Percentiles rank a stretch among this genome's conserved stretches.
These are phyloP conservation scores for Tylopilus cervinicoccineus DNA, from an alignment of 768 basidiomycete species.

Conservation along the genomic window DNA sequence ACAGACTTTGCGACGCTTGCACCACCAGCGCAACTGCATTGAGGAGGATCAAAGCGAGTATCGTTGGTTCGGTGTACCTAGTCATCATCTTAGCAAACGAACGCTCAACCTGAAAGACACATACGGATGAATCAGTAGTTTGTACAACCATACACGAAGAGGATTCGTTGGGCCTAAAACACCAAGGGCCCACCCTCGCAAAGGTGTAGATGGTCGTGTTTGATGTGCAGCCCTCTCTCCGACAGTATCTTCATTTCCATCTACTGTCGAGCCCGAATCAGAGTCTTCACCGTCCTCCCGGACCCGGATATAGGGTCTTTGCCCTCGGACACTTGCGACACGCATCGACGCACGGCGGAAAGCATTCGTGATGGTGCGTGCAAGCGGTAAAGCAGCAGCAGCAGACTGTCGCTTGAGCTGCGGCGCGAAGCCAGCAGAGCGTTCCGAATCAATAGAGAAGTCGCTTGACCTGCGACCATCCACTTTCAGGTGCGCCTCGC, in stretches of 20 bases:
- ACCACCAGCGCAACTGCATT: slow-evolving; percentile 80
- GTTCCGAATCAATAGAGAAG: slow-evolving; percentile 44
- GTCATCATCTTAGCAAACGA: slow-evolving; percentile 1
- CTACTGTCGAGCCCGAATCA: slow-evolving; percentile 26
- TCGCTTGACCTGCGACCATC: slow-evolving; percentile 27
- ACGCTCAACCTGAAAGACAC: slow-evolving; percentile 29
- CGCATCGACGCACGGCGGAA: slow-evolving; percentile 66
- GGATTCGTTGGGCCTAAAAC: slow-evolving; percentile 66
- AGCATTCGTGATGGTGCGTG: slow-evolving; percentile 55
- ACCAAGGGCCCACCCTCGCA: slow-evolving; percentile 79
- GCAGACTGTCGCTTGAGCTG: slow-evolving; percentile 39
- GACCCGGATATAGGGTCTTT: slow-evolving; percentile 55
- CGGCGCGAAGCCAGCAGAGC: slow-evolving; percentile 37
- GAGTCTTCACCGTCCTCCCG: slow-evolving; percentile 43
- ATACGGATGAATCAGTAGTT: slow-evolving; percentile 68
- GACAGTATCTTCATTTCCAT: slow-evolving; percentile 35
- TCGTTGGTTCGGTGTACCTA: slow-evolving; percentile 84
- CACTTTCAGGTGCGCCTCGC: slow-evolving; percentile 36
- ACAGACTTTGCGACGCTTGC: slow-evolving; percentile 65
- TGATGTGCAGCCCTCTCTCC: slow-evolving; percentile 34
- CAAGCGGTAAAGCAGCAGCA: slow-evolving; percentile 53
- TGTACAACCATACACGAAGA: slow-evolving; percentile 60
- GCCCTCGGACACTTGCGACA: slow-evolving; percentile 74
- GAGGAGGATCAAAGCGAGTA: slow-evolving; percentile 78
- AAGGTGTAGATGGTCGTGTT: slow-evolving; percentile 40